Conservation (phyloP, 129 eudicot species). For the Flaveria linearis region DNA sequence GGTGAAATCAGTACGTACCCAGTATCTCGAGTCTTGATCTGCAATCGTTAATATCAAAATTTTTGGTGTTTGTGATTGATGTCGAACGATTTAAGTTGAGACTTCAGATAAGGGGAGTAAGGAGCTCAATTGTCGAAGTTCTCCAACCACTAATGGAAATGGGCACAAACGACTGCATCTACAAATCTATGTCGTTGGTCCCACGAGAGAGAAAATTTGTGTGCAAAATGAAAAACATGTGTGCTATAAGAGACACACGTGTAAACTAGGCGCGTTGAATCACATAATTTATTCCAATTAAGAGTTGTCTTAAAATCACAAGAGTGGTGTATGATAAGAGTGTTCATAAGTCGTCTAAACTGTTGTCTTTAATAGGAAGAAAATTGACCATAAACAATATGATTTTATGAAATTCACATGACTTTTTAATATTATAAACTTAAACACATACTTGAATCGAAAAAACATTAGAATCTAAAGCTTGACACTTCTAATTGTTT, state of each 20-base stretch:
- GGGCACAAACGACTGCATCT: background rate
- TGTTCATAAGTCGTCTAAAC: no score
- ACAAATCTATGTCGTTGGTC: background rate
- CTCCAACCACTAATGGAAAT: background rate
- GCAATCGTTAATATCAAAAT: background rate
- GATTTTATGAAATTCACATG: no score
- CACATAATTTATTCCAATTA: no score
- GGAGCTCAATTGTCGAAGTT: background rate
- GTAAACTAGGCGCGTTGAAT: no score
- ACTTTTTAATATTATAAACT: no score
- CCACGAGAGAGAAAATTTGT: slow-evolving; percentile 20
- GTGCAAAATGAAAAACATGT: slow-evolving; percentile 27
- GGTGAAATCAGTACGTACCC: slow-evolving; percentile 11
- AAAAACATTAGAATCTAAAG: no score
- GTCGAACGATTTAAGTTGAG: background rate
- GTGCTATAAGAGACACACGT: slow-evolving; percentile 13
- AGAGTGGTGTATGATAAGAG: no score
- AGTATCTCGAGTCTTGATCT: background rate
- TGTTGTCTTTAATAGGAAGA: no score
- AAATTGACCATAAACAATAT: no score
- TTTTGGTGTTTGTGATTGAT: background rate
- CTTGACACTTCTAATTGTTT: no score
- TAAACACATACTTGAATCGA: no score
- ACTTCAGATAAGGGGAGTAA: slow-evolving; percentile 5
- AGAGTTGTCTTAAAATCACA: no score